Evolutionary conservation across 768 basidiomycete genomes (phyloP), one percentile per base, ranked within the genome.

Genomic region (Pleurotus sapidus): DNA sequence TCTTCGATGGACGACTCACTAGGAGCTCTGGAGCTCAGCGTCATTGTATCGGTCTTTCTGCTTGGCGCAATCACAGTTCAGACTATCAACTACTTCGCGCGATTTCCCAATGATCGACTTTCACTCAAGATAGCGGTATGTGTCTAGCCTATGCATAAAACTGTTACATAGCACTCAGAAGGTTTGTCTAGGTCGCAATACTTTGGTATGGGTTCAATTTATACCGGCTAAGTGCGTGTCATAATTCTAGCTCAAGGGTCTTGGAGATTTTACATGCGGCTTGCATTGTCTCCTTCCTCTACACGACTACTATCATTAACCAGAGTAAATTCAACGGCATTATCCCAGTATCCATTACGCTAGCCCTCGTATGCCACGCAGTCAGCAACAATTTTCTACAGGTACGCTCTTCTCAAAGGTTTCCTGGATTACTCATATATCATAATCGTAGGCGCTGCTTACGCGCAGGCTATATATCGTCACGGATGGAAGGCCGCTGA

Each of bases 261-360:
- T 40, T 68, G 2, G 71, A 71, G 45, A 53, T 67, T 5, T 64
- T 59, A 4, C 70, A 71, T 61, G 68, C 71, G 0, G 49, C 67
- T 2, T 63, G 66, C 1, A 60, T 68, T 7, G 60, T 61, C 40
- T 65, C 64, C 49, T 67, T 65, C 6, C 61, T 73, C 17, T 74
- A 74, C 56, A 61, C 60, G 2, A 61, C 66, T 38, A 73, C 72
- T 1, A 67, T 75, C 30, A 60, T 60, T 2, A 55, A 60, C 3
- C 68, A 65, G 6, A 45, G n/a, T 23, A n/a, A 23, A 17, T n/a
- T 17, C n/a, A 45, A 17, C 6, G 42, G 20, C 20, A 8, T 5
- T 45, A 5, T 5, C 20, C 42, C 42, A 2, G 11, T 23, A n/a
- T 45, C 42, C 20, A 45, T 45, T 23, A 23, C 20, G 0, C n/a